A percentile compares a stretch with the other conserved stretches of the same genome.
Conservation (phyloP, 805 yeast genomes). For the Yarrowia sp. region DNA sequence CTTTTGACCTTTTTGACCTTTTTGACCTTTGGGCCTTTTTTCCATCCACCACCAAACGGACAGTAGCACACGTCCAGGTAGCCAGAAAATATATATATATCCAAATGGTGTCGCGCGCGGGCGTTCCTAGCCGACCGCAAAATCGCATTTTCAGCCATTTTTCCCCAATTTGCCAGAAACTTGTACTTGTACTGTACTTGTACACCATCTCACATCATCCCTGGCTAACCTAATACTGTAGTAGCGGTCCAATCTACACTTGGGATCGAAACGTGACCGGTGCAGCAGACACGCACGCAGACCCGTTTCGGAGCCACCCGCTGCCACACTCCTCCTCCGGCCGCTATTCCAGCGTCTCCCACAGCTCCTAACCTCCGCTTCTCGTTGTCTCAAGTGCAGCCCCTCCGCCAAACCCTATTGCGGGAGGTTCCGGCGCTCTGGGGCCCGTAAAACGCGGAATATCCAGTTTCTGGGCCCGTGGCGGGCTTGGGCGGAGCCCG, state of each 20-base stretch:
- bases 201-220: conserved; percentile 21
- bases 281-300: conserved; percentile 4
- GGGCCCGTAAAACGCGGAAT: too few relatives aligned
- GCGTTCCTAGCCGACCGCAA: not conserved
- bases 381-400: conserved; percentile 18
- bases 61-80: too few relatives aligned
- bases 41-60: too few relatives aligned
- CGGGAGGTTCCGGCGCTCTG: not conserved
- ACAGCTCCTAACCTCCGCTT: not conserved
- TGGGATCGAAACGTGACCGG: conserved; percentile 9
- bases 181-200: too few relatives aligned
- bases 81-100: too few relatives aligned
- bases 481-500: not conserved
- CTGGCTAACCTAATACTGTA: conserved; percentile 19
- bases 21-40: too few relatives aligned
- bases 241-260: not conserved
- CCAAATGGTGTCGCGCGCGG: too few relatives aligned
- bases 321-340: conserved; percentile 1
- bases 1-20: too few relatives aligned
- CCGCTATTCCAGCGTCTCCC: not conserved
- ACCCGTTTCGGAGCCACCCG: conserved; percentile 15
- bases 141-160: too few relatives aligned
- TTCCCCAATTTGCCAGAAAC: not conserved
- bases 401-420: conserved; percentile 15
- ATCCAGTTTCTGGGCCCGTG: not conserved